Evolutionary conservation across 305 asterid species (phyloP), one percentile per base, ranked within the genome.

Genomic region (Plantago coronopus): DNA sequence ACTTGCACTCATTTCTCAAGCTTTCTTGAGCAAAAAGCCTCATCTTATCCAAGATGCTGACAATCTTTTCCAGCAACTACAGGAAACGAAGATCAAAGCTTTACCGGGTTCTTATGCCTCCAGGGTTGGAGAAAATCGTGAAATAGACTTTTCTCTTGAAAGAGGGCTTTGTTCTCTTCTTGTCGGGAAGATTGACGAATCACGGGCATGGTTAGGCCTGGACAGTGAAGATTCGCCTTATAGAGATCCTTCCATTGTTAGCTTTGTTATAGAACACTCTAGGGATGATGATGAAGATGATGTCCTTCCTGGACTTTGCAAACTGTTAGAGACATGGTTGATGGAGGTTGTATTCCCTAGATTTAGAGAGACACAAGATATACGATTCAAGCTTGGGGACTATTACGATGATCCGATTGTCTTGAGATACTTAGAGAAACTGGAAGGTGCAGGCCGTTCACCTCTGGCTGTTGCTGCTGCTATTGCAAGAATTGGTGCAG

Each of bases 391-490:
- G 81, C 97, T 93, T 46, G 96, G 97, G 59, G 96, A 93, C 69
- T 93, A 89, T 77, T 93, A 93, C 66, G 99, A 93, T 53, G 96
- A 93, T 71, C 94, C 96, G 17, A 85, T 68, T n/a, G 99, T 93
- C 62, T 78, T 93, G 84, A 85, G 91, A 74, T 87, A 93, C 69
- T 81, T 93, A 72, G 96, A 89, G 67, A 85, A 91, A 73, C 63
- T 83, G 58, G 99, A 87, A 82, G 94, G 96, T 45, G 89, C 59
- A 59, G 94, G 96, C 13, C 73, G 87, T 69, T 93, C 99, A 25
- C 97, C 99, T 19, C 81, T 93, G 82, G 97, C 96, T 56, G 97
- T 85, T 65, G 99, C 99, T 13, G 99, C 96, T 23, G 96, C 99
- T 63, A 93, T 93, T 65, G 97, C 82, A 44, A 85, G 81, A 75